These are phyloP conservation scores for Oryza brachyantha DNA, from an alignment of 176 grass and related monocot genomes.

Conservation along the genomic window DNA sequence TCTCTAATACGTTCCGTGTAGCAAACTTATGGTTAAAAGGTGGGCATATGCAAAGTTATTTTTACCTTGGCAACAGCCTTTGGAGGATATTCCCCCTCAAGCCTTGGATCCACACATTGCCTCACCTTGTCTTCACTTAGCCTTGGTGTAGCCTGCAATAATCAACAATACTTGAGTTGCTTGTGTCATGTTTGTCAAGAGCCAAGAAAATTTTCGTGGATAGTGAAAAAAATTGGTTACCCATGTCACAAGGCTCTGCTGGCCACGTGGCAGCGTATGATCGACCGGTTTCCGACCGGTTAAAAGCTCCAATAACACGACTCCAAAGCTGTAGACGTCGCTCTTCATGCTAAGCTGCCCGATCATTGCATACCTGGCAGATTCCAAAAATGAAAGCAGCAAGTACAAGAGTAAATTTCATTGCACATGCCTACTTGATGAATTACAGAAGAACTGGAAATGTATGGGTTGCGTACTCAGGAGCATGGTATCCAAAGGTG, in stretches of 20 bases:
- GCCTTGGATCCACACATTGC: slow-evolving; percentile 80
- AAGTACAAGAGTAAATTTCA: not conserved
- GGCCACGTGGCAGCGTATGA: slow-evolving; percentile 64
- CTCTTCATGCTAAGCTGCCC: slow-evolving; percentile 66
- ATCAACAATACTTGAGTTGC: not conserved
- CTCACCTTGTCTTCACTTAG: slow-evolving; percentile 83
- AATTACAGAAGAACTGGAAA: not conserved
- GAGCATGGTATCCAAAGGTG: slow-evolving; percentile 88
- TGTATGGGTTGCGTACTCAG: slow-evolving; percentile 52
- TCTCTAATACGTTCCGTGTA: too few relatives aligned
- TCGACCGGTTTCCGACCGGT: slow-evolving; percentile 61
- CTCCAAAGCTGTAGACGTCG: slow-evolving; percentile 72
- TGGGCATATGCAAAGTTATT: not conserved
- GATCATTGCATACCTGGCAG: slow-evolving; percentile 66
- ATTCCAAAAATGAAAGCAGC: not conserved
- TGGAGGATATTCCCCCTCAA: slow-evolving; percentile 65
- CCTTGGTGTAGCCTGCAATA: slow-evolving; percentile 67
- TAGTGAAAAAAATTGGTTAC: slow-evolving; percentile 42
- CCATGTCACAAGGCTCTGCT: slow-evolving; percentile 90
- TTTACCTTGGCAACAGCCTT: slow-evolving; percentile 83
- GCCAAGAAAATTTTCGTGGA: not conserved
- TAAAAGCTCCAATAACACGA: slow-evolving; percentile 66
- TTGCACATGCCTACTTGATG: not conserved
- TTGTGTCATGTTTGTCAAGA: not conserved
- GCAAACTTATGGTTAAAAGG: not conserved